phyloP scores from a whole-genome alignment of 1,284 basidiomycete species.

The Malassezia brasiliensis region DNA sequence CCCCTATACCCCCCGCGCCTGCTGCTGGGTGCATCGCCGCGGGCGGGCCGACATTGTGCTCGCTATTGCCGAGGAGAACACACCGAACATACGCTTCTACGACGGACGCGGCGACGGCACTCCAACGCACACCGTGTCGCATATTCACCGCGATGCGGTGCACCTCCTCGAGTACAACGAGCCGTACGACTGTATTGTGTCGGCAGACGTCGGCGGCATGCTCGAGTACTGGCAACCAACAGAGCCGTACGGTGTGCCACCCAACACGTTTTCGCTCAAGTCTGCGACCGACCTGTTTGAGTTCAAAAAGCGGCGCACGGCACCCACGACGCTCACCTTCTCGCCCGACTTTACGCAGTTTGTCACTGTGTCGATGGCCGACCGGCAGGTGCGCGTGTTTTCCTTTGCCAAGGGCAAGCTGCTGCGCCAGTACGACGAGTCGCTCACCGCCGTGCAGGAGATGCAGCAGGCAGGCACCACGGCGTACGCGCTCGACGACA shows the following conservation, averaged over 20 bases:
- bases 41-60: slow-evolving; percentile 79
- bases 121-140: slow-evolving; percentile 64
- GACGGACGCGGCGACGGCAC: slow-evolving; percentile 77
- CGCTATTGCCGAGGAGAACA: slow-evolving; percentile 65
- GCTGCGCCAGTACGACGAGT: slow-evolving; percentile 87
- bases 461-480: slow-evolving; percentile 70
- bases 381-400: slow-evolving; percentile 87
- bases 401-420: slow-evolving; percentile 82
- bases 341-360: slow-evolving; percentile 80
- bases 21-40: slow-evolving; percentile 51
- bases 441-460: slow-evolving; percentile 77
- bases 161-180: slow-evolving; percentile 90
- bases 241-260: slow-evolving; percentile 62
- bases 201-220: slow-evolving; percentile 87
- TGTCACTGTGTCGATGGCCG: slow-evolving; percentile 79
- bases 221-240: slow-evolving; percentile 96
- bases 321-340: slow-evolving; percentile 78
- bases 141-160: slow-evolving; percentile 73
- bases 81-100: slow-evolving; percentile 72
- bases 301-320: slow-evolving; percentile 85
- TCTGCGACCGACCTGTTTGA: slow-evolving; percentile 87
- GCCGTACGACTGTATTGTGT: slow-evolving; percentile 78
- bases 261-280: slow-evolving; percentile 78
- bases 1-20: slow-evolving; percentile 60
- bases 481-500: slow-evolving; percentile 84